Base-by-base conservation (phyloP, 192 early-diverging fungal genomes). In the Backusella morwellensis region DNA sequence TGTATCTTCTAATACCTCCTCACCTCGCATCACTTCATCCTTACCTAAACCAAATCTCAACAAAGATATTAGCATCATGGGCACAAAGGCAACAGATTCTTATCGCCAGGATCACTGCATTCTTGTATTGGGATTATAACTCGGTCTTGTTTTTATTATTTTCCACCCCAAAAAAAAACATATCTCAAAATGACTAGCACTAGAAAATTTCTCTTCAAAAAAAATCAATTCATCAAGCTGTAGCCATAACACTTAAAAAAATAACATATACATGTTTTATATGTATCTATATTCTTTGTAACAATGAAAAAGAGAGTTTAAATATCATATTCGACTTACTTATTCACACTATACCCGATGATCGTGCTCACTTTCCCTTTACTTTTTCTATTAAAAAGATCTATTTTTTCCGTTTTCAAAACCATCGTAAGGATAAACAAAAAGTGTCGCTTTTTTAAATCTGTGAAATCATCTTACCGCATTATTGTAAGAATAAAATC, bases 11-110 rank as follows among this genome's bases (percentile, higher is more conserved):
- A 63, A 11, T 29, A 29, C 56, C 56, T 63, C 56, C 56, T 63
- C 56, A 63, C 56, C 56, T 63, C 56, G 56, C 29, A 52, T 40
- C 68, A 26, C 76, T 15, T 73, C 68, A 75, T 63, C 56, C 3
- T 29, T 63, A 63, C 56, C 56, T 63, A 63, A 63, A 63, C 78
- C 67, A 34, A 77, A 79, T 36, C 76, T 81, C 35, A 73, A 75
- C 77, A 78, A 78, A 38, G 80, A 77, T 32, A 38, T 79, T 41
- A 78, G 77, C 68, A 79, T 81, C 40, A 54, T 68, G 26, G 79
- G 79, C 2, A 76, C 67, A 35, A 75, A 72, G 56, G 75, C 79
- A 26, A 76, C 52, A 29, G 79, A 80, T 52, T 75, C 73, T 19
- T 77, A 77, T 38, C 76, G 76, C 4, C 76, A 70, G n/a, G 76